Conservation (phyloP, 2,329 filamentous ascomycete species). For the Stromatinia cepivora region DNA sequence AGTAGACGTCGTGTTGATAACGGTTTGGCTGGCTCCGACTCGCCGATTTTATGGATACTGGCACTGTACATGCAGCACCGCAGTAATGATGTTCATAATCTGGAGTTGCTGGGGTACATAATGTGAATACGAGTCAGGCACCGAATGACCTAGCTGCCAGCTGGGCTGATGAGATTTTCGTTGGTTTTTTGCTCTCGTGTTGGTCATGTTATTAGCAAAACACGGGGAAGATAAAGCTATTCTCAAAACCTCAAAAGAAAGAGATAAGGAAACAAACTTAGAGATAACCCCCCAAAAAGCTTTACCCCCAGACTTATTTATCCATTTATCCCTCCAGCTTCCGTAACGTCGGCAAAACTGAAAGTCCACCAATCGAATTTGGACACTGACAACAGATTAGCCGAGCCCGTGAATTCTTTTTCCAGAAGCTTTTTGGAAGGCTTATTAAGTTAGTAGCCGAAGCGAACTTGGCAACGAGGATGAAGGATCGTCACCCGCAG, state of each 20-base stretch:
- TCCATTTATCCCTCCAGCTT: background rate
- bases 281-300: background rate
- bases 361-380: conserved; percentile 7
- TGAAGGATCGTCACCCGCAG: conserved; percentile 10
- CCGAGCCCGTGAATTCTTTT: background rate
- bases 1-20: conserved; percentile 6
- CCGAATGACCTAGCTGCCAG: background rate
- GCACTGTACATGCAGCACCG: background rate
- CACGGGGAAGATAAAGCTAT: conserved; percentile 2
- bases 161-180: background rate
- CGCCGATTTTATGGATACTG: background rate
- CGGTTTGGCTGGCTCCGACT: background rate
- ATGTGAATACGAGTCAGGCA: conserved; percentile 17
- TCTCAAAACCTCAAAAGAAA: background rate
- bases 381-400: background rate
- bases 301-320: background rate
- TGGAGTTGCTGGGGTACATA: background rate
- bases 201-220: background rate
- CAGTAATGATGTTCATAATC: background rate
- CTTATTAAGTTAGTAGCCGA: background rate
- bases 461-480: background rate
- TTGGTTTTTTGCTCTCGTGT: background rate
- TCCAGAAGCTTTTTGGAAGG: conserved; percentile 2
- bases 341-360: conserved; percentile 12
- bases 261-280: conserved; percentile 5